phyloP scores from a whole-genome alignment of 441 rosid species.

The Codiaeum variegatum region DNA sequence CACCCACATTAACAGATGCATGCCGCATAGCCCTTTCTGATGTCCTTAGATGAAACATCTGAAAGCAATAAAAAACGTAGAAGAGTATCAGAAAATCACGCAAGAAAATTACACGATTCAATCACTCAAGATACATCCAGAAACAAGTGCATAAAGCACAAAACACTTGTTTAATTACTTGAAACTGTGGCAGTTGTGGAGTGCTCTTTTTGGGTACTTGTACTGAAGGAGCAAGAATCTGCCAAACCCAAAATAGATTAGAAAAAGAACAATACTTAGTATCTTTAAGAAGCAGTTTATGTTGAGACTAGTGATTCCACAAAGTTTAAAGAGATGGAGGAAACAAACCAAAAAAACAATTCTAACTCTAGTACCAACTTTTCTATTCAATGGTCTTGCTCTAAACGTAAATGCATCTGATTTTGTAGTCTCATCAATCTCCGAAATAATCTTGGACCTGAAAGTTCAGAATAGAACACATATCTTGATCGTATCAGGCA shows the following conservation, averaged over 20 bases:
- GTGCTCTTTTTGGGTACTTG: slow-evolving; percentile 38
- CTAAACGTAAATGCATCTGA: slow-evolving; percentile 35
- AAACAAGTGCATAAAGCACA: slow-evolving; percentile 2
- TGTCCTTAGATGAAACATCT: slow-evolving; percentile 61
- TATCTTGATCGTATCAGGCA: background rate
- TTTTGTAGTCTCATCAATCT: slow-evolving; percentile 34
- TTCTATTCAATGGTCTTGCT: slow-evolving; percentile 49
- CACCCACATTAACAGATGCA: slow-evolving; percentile 34
- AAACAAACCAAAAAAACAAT: slow-evolving; percentile 5
- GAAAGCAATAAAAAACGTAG: slow-evolving; percentile 4
- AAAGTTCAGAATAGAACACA: slow-evolving; percentile 24
- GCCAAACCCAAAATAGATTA: slow-evolving; percentile 22
- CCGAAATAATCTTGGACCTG: slow-evolving; percentile 50
- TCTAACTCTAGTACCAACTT: slow-evolving; percentile 32
- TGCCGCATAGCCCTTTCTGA: slow-evolving; percentile 49
- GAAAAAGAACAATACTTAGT: slow-evolving; percentile 5
- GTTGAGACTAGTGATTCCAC: background rate
- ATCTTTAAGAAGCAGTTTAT: background rate
- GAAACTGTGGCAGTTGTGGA: slow-evolving; percentile 38
- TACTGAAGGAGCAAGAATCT: slow-evolving; percentile 46
- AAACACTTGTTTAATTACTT: slow-evolving; percentile 33
- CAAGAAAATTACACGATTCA: background rate
- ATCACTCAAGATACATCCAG: background rate
- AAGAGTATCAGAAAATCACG: background rate
- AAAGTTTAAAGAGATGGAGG: background rate